Conservation (phyloP, 2,329 filamentous ascomycete genomes). For the Fusarium sp. region DNA sequence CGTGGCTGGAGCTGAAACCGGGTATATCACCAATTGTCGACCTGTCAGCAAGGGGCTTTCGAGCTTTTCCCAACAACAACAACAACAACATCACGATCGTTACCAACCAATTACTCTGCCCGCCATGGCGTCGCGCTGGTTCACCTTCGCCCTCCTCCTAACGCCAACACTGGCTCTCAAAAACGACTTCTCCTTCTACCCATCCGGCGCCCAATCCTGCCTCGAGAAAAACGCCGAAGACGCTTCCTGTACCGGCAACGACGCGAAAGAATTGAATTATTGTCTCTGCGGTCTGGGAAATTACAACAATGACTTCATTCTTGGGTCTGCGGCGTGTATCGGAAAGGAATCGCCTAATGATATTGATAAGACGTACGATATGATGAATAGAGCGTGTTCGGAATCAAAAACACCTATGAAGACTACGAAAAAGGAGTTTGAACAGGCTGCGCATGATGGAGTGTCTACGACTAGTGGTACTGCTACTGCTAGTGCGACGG, state of each 20-base stretch:
- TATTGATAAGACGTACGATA: conserved; percentile 56
- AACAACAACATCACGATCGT: neutral
- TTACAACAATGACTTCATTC: conserved; percentile 62
- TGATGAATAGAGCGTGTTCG: conserved; percentile 57
- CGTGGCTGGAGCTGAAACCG: conserved; percentile 32
- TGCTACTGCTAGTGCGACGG: conserved; percentile 2
- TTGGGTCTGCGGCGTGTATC: conserved; percentile 59
- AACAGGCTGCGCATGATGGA: conserved; percentile 42
- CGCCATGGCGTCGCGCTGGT: conserved; percentile 45
- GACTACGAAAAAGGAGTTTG: conserved; percentile 56
- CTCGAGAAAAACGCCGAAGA: conserved; percentile 54
- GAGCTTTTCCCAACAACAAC: neutral
- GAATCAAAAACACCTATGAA: conserved; percentile 57
- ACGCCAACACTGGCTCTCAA: conserved; percentile 38
- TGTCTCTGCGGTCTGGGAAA: conserved; percentile 57
- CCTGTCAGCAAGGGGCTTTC: neutral
- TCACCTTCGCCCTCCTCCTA: conserved; percentile 49
- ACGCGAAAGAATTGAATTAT: conserved; percentile 55
- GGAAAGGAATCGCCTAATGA: conserved; percentile 51
- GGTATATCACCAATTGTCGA: neutral
- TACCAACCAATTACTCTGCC: neutral
- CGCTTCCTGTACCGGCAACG: conserved; percentile 56
- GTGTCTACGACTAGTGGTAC: neutral
- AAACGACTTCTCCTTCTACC: conserved; percentile 52
- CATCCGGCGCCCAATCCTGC: conserved; percentile 52